Evolutionary conservation across 441 rosid genomes (phyloP).

Genomic region (Erysimum cheiri): DNA sequence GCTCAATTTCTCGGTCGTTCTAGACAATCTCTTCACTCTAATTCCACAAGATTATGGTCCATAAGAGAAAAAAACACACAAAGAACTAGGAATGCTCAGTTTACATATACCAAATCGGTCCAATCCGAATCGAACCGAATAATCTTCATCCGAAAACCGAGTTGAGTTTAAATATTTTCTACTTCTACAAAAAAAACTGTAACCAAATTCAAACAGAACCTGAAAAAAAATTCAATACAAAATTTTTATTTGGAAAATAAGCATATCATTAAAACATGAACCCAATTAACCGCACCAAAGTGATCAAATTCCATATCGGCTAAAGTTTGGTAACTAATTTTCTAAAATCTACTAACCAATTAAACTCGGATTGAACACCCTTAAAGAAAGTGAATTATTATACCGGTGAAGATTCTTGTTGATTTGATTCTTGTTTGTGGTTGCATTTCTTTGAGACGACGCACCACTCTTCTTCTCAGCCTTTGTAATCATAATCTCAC

Average conservation of each 20-base stretch:
- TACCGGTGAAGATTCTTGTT: constrained; percentile 81
- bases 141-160: background rate
- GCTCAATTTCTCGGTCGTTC: constrained; percentile 81
- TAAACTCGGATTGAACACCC: background rate
- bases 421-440: constrained; percentile 51
- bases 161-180: background rate
- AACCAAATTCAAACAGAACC: no score
- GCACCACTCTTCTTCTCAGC: constrained; percentile 56
- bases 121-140: background rate
- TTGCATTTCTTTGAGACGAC: constrained; percentile 37
- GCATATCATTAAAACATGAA: no score
- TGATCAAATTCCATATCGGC: background rate
- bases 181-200: no score
- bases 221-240: no score
- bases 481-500: constrained; percentile 64
- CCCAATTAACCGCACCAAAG: background rate
- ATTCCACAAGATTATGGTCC: background rate
- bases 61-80: background rate
- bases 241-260: no score
- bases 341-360: background rate
- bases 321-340: background rate
- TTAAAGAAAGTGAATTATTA: background rate
- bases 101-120: background rate
- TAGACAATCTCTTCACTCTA: constrained; percentile 75
- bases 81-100: background rate